Conservation (phyloP, 345 rosid species). For the Microthlaspi erraticum region DNA sequence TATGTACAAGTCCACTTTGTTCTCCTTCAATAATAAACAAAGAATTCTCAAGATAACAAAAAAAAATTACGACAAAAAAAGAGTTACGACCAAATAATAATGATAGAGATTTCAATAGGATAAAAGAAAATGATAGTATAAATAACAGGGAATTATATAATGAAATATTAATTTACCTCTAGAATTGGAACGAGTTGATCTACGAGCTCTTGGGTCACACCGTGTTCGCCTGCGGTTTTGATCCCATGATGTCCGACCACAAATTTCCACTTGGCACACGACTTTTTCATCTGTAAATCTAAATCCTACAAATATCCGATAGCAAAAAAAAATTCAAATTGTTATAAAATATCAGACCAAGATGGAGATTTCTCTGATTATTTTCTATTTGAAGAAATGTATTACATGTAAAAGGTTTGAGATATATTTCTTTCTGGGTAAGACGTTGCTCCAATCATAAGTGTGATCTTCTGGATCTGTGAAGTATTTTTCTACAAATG, state of each 20-base stretch:
- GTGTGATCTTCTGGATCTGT: constrained; percentile 42
- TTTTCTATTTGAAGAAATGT: background rate
- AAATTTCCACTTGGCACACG: constrained; percentile 64
- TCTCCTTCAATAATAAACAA: constrained; percentile 43
- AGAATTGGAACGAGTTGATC: constrained; percentile 59
- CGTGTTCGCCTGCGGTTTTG: constrained; percentile 62
- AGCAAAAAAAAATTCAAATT: background rate
- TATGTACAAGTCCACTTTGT: constrained; percentile 58
- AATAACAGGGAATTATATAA: background rate
- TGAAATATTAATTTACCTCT: constrained; percentile 41
- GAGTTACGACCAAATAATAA: background rate
- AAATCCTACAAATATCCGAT: constrained; percentile 46
- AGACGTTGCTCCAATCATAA: constrained; percentile 61
- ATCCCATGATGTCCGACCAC: constrained; percentile 71
- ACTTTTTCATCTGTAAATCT: constrained; percentile 49
- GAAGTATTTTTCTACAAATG: constrained; percentile 60
- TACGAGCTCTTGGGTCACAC: constrained; percentile 60
- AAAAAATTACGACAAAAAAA: background rate
- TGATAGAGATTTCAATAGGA: background rate
- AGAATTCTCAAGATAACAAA: too few relatives aligned
- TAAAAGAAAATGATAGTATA: background rate
- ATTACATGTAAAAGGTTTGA: constrained; percentile 50
- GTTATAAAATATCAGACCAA: background rate
- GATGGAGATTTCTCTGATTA: background rate
- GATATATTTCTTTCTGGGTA: constrained; percentile 47